Evolutionary conservation across 805 yeast genomes (phyloP), one percentile per base, ranked within the genome.

Genomic region (Pichia gijzeniarum): DNA sequence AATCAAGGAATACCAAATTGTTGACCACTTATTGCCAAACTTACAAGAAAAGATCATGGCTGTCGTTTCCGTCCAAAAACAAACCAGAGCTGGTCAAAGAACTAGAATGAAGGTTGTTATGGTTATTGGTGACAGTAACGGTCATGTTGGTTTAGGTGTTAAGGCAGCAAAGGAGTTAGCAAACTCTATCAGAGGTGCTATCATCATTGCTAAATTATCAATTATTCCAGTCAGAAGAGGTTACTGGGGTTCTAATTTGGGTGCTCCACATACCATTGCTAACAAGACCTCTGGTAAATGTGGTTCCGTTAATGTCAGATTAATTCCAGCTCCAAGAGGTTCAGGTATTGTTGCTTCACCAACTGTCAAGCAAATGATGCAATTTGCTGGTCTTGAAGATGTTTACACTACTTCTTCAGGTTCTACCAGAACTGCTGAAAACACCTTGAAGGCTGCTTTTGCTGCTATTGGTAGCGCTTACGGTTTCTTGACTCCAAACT

Each of bases 281-380:
- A 75, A 83, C 77, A 93, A 93, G 89, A 88, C 90, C 72, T 85
- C 98, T 62, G 99, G 99, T 80, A 93, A 91, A 89, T 93, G 98
- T 81, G 99, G 99, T 84, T 91, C 98, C 75, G 98, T 93, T 69
- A 73, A 84, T 57, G 96, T 91, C 62, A 89, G 99, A 83, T 83
- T 93, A 71, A 90, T 93, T 71, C 99, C 99, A 76, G 99, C 99
- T 62, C 98, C 99, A 83, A 93, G 99, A 83, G 99, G 99, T 91
- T 89, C 95, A 73, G 98, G 97, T 85, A 87, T 93, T 70, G 96
- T 93, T 65, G 99, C 99, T 70, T 93, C 99, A 64, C 98, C 99
- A 73, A 96, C 96, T 62, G 98, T 93, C 73, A 91, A 90, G 86
- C 89, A 89, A 79, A 83, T 93, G 76, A 79, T 93, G 79, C 96